Evolutionary conservation across 2,329 filamentous ascomycete species (phyloP).

Genomic region (Claviceps sp.): DNA sequence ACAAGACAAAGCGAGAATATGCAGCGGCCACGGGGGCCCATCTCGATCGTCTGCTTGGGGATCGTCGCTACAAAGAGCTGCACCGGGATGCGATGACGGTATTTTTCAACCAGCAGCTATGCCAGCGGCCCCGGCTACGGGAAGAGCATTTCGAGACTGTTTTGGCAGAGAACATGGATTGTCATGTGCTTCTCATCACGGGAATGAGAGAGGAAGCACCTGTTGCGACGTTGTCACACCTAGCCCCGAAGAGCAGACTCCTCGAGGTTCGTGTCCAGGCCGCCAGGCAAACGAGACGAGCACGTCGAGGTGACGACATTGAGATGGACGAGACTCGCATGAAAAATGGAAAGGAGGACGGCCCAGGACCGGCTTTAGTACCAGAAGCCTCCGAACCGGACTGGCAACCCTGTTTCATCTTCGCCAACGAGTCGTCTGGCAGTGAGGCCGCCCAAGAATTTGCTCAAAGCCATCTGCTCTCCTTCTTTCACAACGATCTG

Average conservation of each 20-base stretch:
- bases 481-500: slow-evolving; percentile 20
- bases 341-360: no score
- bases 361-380: neutral
- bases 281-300: slow-evolving; percentile 20
- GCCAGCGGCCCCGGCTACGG: slow-evolving; percentile 29
- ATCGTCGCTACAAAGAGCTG: slow-evolving; percentile 49
- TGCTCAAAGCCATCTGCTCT: slow-evolving; percentile 22
- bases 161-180: slow-evolving; percentile 24
- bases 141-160: slow-evolving; percentile 37
- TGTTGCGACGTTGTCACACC: slow-evolving; percentile 36
- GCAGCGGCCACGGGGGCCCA: slow-evolving; percentile 33
- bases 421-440: slow-evolving; percentile 35
- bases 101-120: slow-evolving; percentile 36
- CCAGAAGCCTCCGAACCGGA: neutral
- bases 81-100: slow-evolving; percentile 37
- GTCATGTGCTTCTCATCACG: slow-evolving; percentile 47
- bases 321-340: neutral
- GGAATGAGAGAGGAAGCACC: slow-evolving; percentile 50
- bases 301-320: slow-evolving; percentile 18
- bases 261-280: slow-evolving; percentile 39
- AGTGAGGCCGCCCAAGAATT: slow-evolving; percentile 25
- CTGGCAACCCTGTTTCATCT: slow-evolving; percentile 30
- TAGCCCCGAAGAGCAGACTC: slow-evolving; percentile 38
- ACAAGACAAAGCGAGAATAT: slow-evolving; percentile 43
- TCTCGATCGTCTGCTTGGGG: slow-evolving; percentile 29